Evolutionary conservation across 2,329 filamentous ascomycete genomes (phyloP).

Genomic region (Daldinia eschscholtzii): DNA sequence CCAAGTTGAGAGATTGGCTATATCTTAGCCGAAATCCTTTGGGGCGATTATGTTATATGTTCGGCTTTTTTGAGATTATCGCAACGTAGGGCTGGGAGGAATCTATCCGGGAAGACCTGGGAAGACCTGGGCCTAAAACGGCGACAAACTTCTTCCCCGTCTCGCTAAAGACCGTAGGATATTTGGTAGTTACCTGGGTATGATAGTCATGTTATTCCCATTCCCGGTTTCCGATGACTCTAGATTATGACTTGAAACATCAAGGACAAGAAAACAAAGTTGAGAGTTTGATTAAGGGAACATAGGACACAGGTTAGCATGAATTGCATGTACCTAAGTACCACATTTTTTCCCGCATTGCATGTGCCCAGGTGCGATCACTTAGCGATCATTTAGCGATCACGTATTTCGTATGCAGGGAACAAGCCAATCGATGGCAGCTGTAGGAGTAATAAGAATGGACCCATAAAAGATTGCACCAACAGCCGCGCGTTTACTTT

Average conservation of each 20-base stretch:
- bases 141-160: background rate
- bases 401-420: background rate
- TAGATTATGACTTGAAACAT: conserved; percentile 1
- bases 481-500: conserved; percentile 44
- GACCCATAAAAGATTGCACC: conserved; percentile 7
- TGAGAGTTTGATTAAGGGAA: conserved; percentile 14
- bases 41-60: conserved; percentile 12
- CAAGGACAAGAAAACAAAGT: background rate
- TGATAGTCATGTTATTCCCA: no score
- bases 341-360: background rate
- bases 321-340: conserved; percentile 11
- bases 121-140: conserved; percentile 14
- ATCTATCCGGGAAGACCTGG: background rate
- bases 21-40: conserved; percentile 29
- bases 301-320: conserved; percentile 1
- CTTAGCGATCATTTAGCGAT: background rate
- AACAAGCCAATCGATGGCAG: conserved; percentile 2
- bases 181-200: no score
- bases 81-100: conserved; percentile 26
- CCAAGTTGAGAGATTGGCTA: conserved; percentile 21
- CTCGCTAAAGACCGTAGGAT: conserved; percentile 16
- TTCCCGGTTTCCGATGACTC: conserved; percentile 6
- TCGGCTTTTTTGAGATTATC: conserved; percentile 19
- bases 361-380: background rate
- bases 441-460: conserved; percentile 14